phyloP scores from a whole-genome alignment of 1,139 yeast species.

The Nakaseomyces uthaithaninus region DNA sequence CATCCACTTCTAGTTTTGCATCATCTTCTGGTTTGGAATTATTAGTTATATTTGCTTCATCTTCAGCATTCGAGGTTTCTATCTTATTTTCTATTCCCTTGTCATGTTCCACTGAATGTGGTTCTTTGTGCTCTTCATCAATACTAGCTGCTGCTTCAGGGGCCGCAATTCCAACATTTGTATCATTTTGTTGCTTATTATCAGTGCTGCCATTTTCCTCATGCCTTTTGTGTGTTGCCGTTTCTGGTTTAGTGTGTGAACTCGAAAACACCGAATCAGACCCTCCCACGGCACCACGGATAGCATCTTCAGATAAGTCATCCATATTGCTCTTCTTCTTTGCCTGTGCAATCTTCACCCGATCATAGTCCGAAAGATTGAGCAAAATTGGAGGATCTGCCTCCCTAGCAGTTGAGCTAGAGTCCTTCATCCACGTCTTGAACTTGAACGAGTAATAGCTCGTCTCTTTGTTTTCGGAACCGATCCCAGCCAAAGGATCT shows the following conservation, averaged over 20 bases:
- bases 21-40: too few relatives aligned
- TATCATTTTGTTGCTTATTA: not conserved
- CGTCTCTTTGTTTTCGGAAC: conserved; percentile 11
- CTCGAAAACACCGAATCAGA: conserved; percentile 36
- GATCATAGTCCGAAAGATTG: conserved; percentile 17
- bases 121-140: not conserved
- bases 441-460: conserved; percentile 17
- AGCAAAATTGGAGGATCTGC: conserved; percentile 12
- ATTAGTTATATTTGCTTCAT: too few relatives aligned
- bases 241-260: conserved; percentile 5
- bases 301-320: conserved; percentile 48
- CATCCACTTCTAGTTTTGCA: too few relatives aligned
- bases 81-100: not conserved
- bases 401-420: conserved; percentile 10
- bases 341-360: conserved; percentile 10
- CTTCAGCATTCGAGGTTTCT: not conserved
- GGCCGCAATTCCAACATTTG: too few relatives aligned
- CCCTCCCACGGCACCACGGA: conserved; percentile 55
- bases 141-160: not conserved
- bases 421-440: conserved; percentile 19
- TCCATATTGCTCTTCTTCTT: conserved; percentile 13
- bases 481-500: conserved; percentile 1
- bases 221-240: not conserved
- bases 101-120: not conserved
- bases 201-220: not conserved